Evolutionary conservation across 768 basidiomycete genomes (phyloP), one percentile per base, ranked within the genome.

Genomic region (Boletellus emodensis): DNA sequence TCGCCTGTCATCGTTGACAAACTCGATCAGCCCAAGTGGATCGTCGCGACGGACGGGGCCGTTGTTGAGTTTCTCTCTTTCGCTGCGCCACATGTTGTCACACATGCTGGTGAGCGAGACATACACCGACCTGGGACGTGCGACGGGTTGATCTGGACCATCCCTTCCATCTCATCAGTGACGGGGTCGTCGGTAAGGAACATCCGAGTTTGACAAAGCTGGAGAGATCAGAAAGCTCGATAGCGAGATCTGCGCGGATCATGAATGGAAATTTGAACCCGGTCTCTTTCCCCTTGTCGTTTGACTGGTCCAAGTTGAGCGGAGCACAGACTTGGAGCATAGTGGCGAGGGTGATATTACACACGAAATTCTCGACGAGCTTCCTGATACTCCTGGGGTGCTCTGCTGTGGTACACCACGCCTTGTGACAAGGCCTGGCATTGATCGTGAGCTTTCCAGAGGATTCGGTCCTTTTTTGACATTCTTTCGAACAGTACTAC

Each of bases 381-480:
- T 39, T 39, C 18, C 20, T 39, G 8, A 39, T 39, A 5, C 17
- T 6, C 38, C 2, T 20, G 11, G 11, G 18, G 5, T 9, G 11
- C 18, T 18, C 17, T 20, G 8, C 48, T 53, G 45, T 11, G 28
- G 38, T 10, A 44, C 48, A 12, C 53, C 42, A 26, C 54, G 55
- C 1, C 26, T 28, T 4, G 26, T 28, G 26, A 28, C 26, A 8
- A 28, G 26, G 26, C 26, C 26, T 28, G 8, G 54, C 20, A 3
- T 44, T 47, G 1, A 54, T 22, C 11, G 54, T 54, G 1, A 33
- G 44, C 28, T 56, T 48, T 44, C 54, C 18, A 17, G 44, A 15
- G 14, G 45, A 22, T 11, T 36, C 28, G 15, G n/a, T n/a, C n/a
- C n/a, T n/a, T 33, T 35, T 6, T 8, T 28, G 26, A 8, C 26